Evolutionary conservation across 176 grass and related monocot genomes (phyloP).

Genomic region (maize (Zea mays)): Zm-B73-REFERENCE-NAM-5.0 NC_050096.1:237104501-237105000

Average conservation of each 20-base stretch:
- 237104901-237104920: not conserved
- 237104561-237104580: slow-evolving; percentile 21
- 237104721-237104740: slow-evolving; percentile 15
- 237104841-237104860: slow-evolving; percentile 17
- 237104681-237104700: slow-evolving; percentile 20
- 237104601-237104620: slow-evolving; percentile 32
- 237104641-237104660: slow-evolving; percentile 45
- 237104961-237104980: slow-evolving; percentile 33
- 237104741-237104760: not conserved
- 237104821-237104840: slow-evolving; percentile 7
- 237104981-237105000: slow-evolving; percentile 30
- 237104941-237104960: slow-evolving; percentile 3
- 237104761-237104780: not conserved
- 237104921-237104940: slow-evolving; percentile 33
- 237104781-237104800: not conserved
- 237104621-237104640: slow-evolving; percentile 51
- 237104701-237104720: slow-evolving; percentile 21
- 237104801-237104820: slow-evolving; percentile 5
- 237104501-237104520: slow-evolving; percentile 82
- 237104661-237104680: slow-evolving; percentile 10
- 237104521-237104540: slow-evolving; percentile 99
- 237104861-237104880: not conserved
- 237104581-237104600: slow-evolving; percentile 30
- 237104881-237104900: slow-evolving; percentile 21
- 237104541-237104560: slow-evolving; percentile 53